Conservation (phyloP, 2,329 filamentous ascomycete species). For the Trichoderma sp. region DNA sequence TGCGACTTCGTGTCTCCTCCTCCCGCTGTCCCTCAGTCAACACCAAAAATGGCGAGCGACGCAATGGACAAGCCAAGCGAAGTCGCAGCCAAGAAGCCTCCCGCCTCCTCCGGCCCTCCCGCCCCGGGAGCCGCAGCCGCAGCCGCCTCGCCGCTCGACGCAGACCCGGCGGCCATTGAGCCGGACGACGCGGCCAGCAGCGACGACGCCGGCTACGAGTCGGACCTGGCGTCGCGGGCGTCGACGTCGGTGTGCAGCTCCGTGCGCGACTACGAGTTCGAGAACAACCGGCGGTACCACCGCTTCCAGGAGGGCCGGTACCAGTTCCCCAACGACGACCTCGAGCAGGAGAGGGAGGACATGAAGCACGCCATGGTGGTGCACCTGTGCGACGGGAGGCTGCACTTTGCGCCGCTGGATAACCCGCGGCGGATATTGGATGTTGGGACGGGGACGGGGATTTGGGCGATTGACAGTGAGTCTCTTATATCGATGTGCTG, state of each 20-base stretch:
- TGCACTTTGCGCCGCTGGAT: conserved; percentile 49
- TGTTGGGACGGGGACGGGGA: conserved; percentile 42
- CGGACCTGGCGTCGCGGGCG: conserved; percentile 17
- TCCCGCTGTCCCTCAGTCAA: not conserved
- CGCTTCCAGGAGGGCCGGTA: conserved; percentile 46
- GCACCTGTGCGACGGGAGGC: conserved; percentile 40
- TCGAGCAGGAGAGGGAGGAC: conserved; percentile 49
- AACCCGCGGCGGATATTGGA: conserved; percentile 45
- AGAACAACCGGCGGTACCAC: conserved; percentile 49
- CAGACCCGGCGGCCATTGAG: not conserved
- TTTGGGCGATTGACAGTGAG: conserved; percentile 52
- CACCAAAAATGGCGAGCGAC: not conserved
- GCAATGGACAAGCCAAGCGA: conserved; percentile 12
- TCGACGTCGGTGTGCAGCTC: conserved; percentile 36
- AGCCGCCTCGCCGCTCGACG: not conserved
- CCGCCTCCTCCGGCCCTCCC: not conserved
- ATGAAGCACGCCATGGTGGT: conserved; percentile 48
- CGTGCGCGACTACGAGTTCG: conserved; percentile 46
- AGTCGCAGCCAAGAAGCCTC: conserved; percentile 10
- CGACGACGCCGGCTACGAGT: conserved; percentile 25
- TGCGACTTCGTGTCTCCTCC: not conserved
- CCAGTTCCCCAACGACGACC: conserved; percentile 48
- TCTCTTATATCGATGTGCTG: not conserved
- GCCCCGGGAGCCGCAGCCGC: not conserved
- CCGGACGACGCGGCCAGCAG: conserved; percentile 3